Base-by-base conservation (phyloP, 2,329 filamentous ascomycete genomes). In the Polytolypa hystricis region DNA sequence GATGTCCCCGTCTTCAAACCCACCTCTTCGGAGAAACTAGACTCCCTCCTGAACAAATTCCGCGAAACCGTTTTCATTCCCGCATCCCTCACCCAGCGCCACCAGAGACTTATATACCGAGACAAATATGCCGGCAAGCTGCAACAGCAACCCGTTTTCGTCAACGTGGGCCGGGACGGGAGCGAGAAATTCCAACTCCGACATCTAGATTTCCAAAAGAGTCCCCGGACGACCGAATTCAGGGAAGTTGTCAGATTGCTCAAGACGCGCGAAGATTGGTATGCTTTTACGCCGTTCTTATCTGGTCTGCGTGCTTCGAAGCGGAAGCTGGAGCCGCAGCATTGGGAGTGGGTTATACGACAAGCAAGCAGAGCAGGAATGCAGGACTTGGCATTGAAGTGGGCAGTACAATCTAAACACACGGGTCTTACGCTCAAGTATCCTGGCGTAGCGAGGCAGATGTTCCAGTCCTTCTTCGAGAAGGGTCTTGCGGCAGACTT, bases 1-100 rank as follows among this genome's bases (percentile, higher is more conserved):
- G 36, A 60, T 14, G 52, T 66, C 26, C 63, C 63, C 8, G 51
- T 48, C 4, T 66, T 66, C 46, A 45, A 47, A 19, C 52, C 55
- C 10, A 60, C 60, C 33, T 53, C 54, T 11, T 62, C 60, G 18
- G 44, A 56, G 33, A 57, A 65, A 46, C 51, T 66, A 38, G 56
- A 65, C 44, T 44, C 56, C 29, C 49, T 59, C 33, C 54, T 67
- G 20, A 45, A 53, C 18, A 52, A 51, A 40, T 64, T 61, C 48
- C 62, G 64, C 44, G 47, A 65, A 42, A 55, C 60, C 27, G 51
- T 66, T 33, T 66, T 67, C 47, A 59, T 65, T 20, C 64, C 64
- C 18, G 53, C 52, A 33, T 54, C 55, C 25, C 54, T 67, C 4
- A 47, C 50, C 23, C 40, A 48, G 4, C 52, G 52, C 28, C 62